These are phyloP conservation scores for Globomyces pollinis-pini DNA, from an alignment of 192 early-diverging fungal genomes.

Conservation along the genomic window DNA sequence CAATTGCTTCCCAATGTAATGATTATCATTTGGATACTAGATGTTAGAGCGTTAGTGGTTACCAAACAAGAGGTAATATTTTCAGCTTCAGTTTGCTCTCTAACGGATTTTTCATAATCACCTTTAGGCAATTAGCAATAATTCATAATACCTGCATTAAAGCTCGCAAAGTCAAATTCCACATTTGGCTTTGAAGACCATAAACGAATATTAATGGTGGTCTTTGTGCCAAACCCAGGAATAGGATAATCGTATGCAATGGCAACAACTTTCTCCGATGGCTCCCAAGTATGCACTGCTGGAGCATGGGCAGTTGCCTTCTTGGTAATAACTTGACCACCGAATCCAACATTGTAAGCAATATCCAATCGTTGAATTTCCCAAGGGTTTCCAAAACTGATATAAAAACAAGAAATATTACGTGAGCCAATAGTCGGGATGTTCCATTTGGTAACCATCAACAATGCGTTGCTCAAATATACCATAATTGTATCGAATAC, in stretches of 20 bases:
- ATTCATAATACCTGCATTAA: too few species aligned
- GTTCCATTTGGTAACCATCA: slow-evolving; percentile 91
- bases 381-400: slow-evolving; percentile 96
- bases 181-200: slow-evolving; percentile 91
- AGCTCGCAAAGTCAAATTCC: slow-evolving; percentile 76
- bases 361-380: slow-evolving; percentile 90
- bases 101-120: slow-evolving; percentile 83
- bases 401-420: too few species aligned
- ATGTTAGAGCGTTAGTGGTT: slow-evolving; percentile 33
- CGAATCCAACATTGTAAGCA: slow-evolving; percentile 80
- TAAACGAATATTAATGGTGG: slow-evolving; percentile 93
- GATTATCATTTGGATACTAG: slow-evolving; percentile 99
- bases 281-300: slow-evolving; percentile 8
- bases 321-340: slow-evolving; percentile 68
- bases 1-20: slow-evolving; percentile 91
- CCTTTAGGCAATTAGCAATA: too few species aligned
- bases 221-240: slow-evolving; percentile 90
- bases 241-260: slow-evolving; percentile 97
- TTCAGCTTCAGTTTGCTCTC: slow-evolving; percentile 85
- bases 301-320: slow-evolving; percentile 36
- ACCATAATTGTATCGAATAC: slow-evolving; percentile 95
- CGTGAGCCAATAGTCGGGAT: slow-evolving; percentile 96
- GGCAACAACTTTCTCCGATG: slow-evolving; percentile 72
- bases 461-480: slow-evolving; percentile 97
- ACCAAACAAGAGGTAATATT: slow-evolving; percentile 82